Conservation (phyloP, 352 stramenopile genomes). For the Phytophthora vignae region DNA sequence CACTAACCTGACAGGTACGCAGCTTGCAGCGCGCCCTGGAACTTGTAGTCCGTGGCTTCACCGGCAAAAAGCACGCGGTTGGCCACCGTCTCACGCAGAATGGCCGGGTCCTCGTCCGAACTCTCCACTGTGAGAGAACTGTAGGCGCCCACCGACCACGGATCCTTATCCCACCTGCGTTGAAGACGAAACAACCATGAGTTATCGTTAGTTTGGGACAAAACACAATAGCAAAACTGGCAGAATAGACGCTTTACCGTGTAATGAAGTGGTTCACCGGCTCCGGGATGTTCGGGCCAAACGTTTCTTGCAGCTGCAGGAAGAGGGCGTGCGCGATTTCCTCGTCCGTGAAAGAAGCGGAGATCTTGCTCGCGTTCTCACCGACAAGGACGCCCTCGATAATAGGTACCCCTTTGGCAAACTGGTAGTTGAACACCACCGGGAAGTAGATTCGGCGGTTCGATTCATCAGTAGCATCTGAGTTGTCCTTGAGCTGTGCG, state of each 20-base stretch:
- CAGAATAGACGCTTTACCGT: constrained; percentile 23
- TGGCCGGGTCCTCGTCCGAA: constrained; percentile 62
- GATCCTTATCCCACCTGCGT: constrained; percentile 68
- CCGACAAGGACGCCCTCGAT: constrained; percentile 70
- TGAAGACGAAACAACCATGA: not conserved
- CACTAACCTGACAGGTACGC: constrained; percentile 62
- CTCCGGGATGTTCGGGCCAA: constrained; percentile 43
- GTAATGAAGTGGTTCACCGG: constrained; percentile 64
- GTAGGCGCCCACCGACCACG: constrained; percentile 64
- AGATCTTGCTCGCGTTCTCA: constrained; percentile 44
- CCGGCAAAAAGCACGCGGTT: constrained; percentile 68
- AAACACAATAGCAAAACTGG: not conserved
- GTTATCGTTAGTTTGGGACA: not conserved
- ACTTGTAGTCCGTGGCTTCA: constrained; percentile 74
- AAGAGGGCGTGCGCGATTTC: constrained; percentile 56
- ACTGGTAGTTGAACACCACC: constrained; percentile 70
- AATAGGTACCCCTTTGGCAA: constrained; percentile 55
- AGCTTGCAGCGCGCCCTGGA: constrained; percentile 70
- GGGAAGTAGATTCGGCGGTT: constrained; percentile 55
- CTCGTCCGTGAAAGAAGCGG: constrained; percentile 48
- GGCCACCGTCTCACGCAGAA: constrained; percentile 47
- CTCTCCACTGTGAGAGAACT: constrained; percentile 73
- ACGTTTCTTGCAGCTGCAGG: constrained; percentile 55
- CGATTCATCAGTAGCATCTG: constrained; percentile 1
- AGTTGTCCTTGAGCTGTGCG: constrained; percentile 33